These are phyloP conservation scores for Hibiscus syriacus DNA, from an alignment of 345 rosid species.

Conservation along the genomic window DNA sequence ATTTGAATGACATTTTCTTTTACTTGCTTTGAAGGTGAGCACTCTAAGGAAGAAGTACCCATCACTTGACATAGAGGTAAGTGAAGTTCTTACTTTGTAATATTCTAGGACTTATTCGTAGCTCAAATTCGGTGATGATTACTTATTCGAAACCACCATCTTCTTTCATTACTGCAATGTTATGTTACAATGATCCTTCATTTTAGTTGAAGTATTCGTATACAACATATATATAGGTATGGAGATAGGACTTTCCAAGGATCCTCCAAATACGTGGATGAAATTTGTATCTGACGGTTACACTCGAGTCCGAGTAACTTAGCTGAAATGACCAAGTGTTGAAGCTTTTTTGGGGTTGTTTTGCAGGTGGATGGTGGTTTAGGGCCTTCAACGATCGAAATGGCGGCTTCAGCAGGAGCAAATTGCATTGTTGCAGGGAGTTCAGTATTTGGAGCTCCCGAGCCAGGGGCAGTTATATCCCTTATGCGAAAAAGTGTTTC, in stretches of 20 bases:
- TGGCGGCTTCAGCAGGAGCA: slow-evolving; percentile 77
- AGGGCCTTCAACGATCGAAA: slow-evolving; percentile 75
- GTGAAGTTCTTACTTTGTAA: background rate
- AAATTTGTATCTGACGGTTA: no score
- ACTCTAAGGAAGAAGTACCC: slow-evolving; percentile 61
- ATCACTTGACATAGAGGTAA: slow-evolving; percentile 81
- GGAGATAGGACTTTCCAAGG: no score
- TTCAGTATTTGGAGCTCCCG: slow-evolving; percentile 81
- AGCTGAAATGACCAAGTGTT: background rate
- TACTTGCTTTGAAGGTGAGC: slow-evolving; percentile 38
- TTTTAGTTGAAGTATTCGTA: background rate
- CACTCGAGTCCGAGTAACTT: background rate
- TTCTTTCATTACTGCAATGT: background rate
- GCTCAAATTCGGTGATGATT: background rate
- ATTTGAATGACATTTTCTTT: background rate
- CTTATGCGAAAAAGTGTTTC: slow-evolving; percentile 56
- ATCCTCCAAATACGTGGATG: no score
- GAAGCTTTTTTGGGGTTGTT: background rate
- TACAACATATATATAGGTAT: background rate
- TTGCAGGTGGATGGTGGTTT: slow-evolving; percentile 6
- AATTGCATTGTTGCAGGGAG: slow-evolving; percentile 85
- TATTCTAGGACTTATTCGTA: background rate
- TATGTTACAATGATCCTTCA: background rate
- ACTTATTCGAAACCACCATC: background rate
- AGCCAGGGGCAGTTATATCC: slow-evolving; percentile 66